Evolutionary conservation across 257 asterid genomes (phyloP), one percentile per base, ranked within the genome.

Genomic region (Paraleonurus japonicus): DNA sequence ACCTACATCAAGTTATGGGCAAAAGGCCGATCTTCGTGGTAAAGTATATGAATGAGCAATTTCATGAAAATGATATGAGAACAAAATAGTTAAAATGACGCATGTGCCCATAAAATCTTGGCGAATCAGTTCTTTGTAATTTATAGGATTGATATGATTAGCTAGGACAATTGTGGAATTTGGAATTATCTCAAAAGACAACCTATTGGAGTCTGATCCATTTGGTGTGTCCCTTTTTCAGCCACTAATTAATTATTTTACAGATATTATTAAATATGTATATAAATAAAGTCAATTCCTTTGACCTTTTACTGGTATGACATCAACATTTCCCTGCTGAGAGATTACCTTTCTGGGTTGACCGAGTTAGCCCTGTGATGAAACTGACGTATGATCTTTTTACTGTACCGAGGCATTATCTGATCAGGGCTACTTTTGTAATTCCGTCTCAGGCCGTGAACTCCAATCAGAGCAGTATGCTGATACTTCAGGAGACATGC

Each of bases 401-500:
- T 64, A 66, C 55, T 4, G 13, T 33, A 50, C 32, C 61, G 27
- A 63, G 61, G 67, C 54, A 45, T 65, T 5, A 0, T 64, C 66
- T 37, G 20, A 1, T 5, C 64, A 71, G 78, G 83, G 75, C 23
- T 43, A 45, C 5, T 69, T 63, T 24, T 6, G 79, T 74, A 57
- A 73, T 69, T 74, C 58, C 2, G 0, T 6, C 53, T 35, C 72
- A 90, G 96, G 89, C 95, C 0, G 80, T 85, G 80, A 89, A 82
- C 78, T 15, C 92, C 2, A 87, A 83, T 79, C 98, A 92, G 81
- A 89, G 92, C 71, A 89, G 94, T 65, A 92, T 92, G 96, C 79
- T 92, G 75, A 89, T 92, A 62, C 95, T 92, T 4, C 96, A 92
- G 77, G 98, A 92, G 73, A 92, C 98, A 0, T 82, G 95, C 85